These are phyloP conservation scores for Platismatia glauca DNA, from an alignment of 495 filamentous ascomycete species.

Conservation along the genomic window DNA sequence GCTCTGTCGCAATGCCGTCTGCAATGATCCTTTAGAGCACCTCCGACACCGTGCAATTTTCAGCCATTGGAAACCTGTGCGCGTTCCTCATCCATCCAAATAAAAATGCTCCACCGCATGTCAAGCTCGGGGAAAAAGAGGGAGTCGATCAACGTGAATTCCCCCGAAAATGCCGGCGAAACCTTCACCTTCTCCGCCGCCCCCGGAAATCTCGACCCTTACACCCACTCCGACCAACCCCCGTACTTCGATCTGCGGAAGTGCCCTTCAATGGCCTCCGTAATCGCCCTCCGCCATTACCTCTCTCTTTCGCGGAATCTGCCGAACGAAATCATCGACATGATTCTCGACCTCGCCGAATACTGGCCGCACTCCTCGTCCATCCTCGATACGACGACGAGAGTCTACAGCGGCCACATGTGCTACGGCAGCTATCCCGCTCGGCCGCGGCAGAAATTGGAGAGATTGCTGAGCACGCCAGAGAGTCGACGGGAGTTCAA, in stretches of 20 bases:
- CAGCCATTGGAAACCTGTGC: neutral
- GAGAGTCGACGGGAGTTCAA: neutral
- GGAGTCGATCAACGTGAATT: neutral
- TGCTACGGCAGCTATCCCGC: constrained; percentile 1
- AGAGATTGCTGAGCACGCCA: neutral
- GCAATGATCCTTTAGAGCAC: neutral
- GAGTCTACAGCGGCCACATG: constrained; percentile 8
- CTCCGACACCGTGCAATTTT: neutral
- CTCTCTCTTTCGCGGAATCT: constrained; percentile 22
- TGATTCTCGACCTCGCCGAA: constrained; percentile 58
- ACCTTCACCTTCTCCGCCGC: neutral
- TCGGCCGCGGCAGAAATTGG: neutral
- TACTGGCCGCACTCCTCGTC: constrained; percentile 55
- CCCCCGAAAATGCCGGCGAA: neutral
- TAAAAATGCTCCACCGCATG: neutral
- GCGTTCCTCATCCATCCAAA: neutral
- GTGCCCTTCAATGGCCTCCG: neutral
- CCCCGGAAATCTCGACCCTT: neutral
- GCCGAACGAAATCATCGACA: constrained; percentile 57
- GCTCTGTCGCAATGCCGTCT: too few species aligned
- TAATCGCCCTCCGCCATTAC: neutral
- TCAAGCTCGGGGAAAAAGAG: neutral
- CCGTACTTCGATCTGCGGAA: neutral
- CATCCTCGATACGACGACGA: constrained; percentile 15
- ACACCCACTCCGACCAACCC: neutral